Evolutionary conservation across 2,329 filamentous ascomycete species (phyloP), one percentile per base, ranked within the genome.

Genomic region (Colletotrichum sp.): DNA sequence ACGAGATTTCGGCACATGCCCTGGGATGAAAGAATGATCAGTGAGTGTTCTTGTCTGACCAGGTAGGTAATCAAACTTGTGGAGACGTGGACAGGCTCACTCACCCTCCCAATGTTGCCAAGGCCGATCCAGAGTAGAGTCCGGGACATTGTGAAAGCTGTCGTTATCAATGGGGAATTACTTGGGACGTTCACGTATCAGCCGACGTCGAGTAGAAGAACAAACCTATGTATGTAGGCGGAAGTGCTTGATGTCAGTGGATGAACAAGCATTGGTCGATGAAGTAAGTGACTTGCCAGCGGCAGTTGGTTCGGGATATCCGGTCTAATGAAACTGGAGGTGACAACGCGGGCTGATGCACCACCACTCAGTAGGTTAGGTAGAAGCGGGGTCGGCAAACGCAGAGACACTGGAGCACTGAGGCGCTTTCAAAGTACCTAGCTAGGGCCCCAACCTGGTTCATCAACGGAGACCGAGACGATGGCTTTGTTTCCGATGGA

Each of bases 1-100:
- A 94, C 92, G 48, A 98, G 88, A 83, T 98, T 98, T 84, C 93
- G 94, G 85, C 89, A 92, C 95, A 98, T 98, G 78, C 93, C 95
- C 94, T 95, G 75, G 55, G 32, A 18, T 26, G 36, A 39, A 64
- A 77, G 39, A 79, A 72, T 52, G 28, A 18, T 28, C 34, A 48
- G 64, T 78, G 39, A 79, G 75, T 52, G 32, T 52, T 10, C 13
- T 69, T 30, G 34, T 34, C 22, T 73, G n/a, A 48, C 55, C 77
- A 72, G 82, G 74, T 36, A 32, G 18, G 75, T 64, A 76, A 75
- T 22, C n/a, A 34, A 16, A 71, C 6, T 30, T n/a, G 34, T 65
- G 34, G 55, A 66, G 18, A 60, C 18, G 63, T 71, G 39, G 62
- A n/a, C 8, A 55, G 34, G 85, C 91, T 87, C 87, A 94, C 94